Conservation (phyloP, 2,329 filamentous ascomycete genomes). For the Penicillium sp. region DNA sequence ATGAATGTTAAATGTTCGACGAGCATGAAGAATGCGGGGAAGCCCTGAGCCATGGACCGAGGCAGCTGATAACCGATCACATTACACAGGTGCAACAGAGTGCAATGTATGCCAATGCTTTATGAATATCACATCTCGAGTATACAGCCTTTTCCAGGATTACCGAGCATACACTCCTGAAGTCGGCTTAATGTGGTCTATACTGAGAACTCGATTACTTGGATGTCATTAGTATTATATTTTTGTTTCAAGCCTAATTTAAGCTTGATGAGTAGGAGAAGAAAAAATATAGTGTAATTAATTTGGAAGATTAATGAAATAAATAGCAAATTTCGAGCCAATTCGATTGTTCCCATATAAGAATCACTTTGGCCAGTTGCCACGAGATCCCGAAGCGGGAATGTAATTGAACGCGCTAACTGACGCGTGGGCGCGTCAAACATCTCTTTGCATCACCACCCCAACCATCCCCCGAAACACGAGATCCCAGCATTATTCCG, state of each 20-base stretch:
- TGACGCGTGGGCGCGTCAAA: conserved; percentile 24
- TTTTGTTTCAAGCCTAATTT: no score
- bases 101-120: background rate
- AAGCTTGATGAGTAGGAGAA: background rate
- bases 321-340: background rate
- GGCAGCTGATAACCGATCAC: conserved; percentile 10
- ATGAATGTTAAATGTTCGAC: background rate
- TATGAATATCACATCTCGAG: conserved; percentile 1
- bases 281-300: background rate
- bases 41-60: conserved; percentile 15
- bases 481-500: background rate
- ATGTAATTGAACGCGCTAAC: conserved; percentile 29
- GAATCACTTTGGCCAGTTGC: background rate
- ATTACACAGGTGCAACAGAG: background rate
- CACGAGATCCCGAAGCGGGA: conserved; percentile 18
- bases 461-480: conserved; percentile 4
- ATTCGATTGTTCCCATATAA: background rate
- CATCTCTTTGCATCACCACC: conserved; percentile 3
- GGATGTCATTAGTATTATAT: background rate
- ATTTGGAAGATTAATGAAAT: background rate
- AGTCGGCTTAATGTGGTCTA: background rate
- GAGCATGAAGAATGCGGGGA: background rate
- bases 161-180: background rate
- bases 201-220: background rate
- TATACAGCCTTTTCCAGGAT: background rate